Percentiles rank a stretch among this genome's conserved stretches.
Conservation (phyloP, 2,329 filamentous ascomycete species). For the Tolypocladium tropicale region DNA sequence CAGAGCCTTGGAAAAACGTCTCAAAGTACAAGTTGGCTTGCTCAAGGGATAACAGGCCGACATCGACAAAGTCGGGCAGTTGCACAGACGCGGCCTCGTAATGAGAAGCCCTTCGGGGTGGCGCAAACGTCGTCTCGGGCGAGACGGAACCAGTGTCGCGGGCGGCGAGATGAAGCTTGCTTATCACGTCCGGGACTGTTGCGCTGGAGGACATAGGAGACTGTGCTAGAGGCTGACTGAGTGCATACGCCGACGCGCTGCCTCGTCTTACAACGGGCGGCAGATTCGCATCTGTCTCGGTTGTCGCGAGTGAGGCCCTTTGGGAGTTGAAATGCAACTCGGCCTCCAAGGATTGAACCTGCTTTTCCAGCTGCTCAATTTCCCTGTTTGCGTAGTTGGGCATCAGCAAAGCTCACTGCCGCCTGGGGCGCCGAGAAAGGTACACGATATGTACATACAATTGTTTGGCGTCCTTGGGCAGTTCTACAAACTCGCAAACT, state of each 20-base stretch:
- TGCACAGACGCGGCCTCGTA: background rate
- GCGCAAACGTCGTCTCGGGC: background rate
- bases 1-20: slow-evolving; percentile 16
- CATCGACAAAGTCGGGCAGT: slow-evolving; percentile 10
- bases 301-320: background rate
- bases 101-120: background rate
- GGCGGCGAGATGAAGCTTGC: background rate
- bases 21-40: slow-evolving; percentile 12
- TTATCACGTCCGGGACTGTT: background rate
- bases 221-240: background rate
- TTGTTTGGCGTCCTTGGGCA: slow-evolving; percentile 11
- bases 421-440: background rate
- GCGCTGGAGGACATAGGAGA: background rate
- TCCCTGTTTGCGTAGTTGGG: background rate
- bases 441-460: slow-evolving; percentile 2
- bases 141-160: background rate
- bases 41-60: slow-evolving; percentile 10
- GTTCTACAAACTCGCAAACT: slow-evolving; percentile 11
- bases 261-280: background rate
- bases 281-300: background rate
- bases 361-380: background rate
- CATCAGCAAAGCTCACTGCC: background rate
- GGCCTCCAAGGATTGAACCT: slow-evolving; percentile 1
- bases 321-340: slow-evolving; percentile 1
- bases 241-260: background rate